Evolutionary conservation across 768 basidiomycete genomes (phyloP).

Genomic region (Hirschioporus abietinus): DNA sequence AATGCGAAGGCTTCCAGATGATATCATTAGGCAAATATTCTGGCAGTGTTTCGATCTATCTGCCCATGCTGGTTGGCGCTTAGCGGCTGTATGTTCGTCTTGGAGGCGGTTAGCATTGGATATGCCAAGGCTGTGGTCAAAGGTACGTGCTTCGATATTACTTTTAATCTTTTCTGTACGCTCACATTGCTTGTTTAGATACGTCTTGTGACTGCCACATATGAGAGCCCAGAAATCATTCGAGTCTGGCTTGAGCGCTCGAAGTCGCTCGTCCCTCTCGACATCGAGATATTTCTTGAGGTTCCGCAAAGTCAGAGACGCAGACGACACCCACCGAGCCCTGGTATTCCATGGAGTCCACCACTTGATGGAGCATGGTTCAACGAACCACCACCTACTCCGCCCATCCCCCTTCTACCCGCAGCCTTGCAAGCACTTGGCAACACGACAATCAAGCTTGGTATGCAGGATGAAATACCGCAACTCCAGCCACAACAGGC

Average conservation of each 20-base stretch:
- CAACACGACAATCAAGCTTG: background rate
- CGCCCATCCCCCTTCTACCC: slow-evolving; percentile 13
- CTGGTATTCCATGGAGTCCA: slow-evolving; percentile 12
- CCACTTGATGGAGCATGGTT: slow-evolving; percentile 18
- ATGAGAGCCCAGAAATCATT: slow-evolving; percentile 70
- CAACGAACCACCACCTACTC: slow-evolving; percentile 16
- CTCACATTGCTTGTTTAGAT: slow-evolving; percentile 39
- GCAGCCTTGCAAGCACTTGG: background rate
- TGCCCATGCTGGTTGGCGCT: slow-evolving; percentile 69
- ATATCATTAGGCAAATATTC: slow-evolving; percentile 72
- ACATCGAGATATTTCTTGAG: slow-evolving; percentile 75
- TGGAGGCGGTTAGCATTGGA: slow-evolving; percentile 64
- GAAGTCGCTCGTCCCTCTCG: slow-evolving; percentile 62
- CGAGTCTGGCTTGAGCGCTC: slow-evolving; percentile 82
- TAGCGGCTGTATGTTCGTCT: slow-evolving; percentile 58
- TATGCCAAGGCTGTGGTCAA: slow-evolving; percentile 73
- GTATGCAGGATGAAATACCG: background rate
- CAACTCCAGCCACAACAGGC: background rate
- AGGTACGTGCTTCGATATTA: slow-evolving; percentile 35
- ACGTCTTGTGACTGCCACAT: slow-evolving; percentile 64
- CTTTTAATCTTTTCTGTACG: slow-evolving; percentile 19
- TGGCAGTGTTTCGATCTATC: slow-evolving; percentile 50
- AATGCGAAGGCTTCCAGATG: slow-evolving; percentile 63
- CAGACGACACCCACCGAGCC: slow-evolving; percentile 15
- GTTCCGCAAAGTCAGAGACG: slow-evolving; percentile 24